A percentile compares a stretch with the other conserved stretches of the same genome.
These are phyloP conservation scores for Citrus maxima DNA, from an alignment of 345 rosid genomes.

Conservation along the genomic window DNA sequence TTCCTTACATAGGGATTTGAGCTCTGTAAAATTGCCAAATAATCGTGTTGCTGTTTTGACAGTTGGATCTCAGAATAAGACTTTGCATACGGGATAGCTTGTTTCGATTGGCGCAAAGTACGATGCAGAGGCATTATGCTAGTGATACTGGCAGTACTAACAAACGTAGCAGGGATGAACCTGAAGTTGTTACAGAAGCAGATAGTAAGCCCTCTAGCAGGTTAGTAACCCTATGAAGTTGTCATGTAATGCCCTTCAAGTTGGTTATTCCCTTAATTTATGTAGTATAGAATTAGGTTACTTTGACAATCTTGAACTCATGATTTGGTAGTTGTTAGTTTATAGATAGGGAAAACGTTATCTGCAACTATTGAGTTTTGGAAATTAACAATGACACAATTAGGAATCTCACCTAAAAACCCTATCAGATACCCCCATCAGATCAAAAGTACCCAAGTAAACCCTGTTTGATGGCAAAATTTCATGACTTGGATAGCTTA, in stretches of 20 bases:
- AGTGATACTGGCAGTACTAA: constrained; percentile 51
- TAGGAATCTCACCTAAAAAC: neutral
- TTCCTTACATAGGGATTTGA: constrained; percentile 19
- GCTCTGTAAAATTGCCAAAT: constrained; percentile 18
- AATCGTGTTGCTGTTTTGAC: constrained; percentile 29
- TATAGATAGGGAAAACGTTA: neutral
- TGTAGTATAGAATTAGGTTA: neutral
- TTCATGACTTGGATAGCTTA: neutral
- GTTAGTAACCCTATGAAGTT: constrained; percentile 34
- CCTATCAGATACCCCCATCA: neutral
- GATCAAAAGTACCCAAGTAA: too few species aligned
- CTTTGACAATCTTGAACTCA: neutral
- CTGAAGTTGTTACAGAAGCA: constrained; percentile 37
- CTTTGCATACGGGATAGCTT: constrained; percentile 90
- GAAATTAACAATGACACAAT: neutral
- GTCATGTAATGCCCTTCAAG: neutral
- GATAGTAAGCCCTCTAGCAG: constrained; percentile 38
- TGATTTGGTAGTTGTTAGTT: neutral
- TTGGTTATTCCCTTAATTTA: neutral
- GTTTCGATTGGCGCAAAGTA: constrained; percentile 90
- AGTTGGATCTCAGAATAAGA: constrained; percentile 74
- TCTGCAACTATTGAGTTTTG: neutral
- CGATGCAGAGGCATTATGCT: constrained; percentile 66
- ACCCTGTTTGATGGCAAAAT: neutral
- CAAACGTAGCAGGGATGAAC: constrained; percentile 49